Evolutionary conservation across 2,329 filamentous ascomycete genomes (phyloP), one percentile per base, ranked within the genome.

Genomic region (Cytospora chrysosperma): DNA sequence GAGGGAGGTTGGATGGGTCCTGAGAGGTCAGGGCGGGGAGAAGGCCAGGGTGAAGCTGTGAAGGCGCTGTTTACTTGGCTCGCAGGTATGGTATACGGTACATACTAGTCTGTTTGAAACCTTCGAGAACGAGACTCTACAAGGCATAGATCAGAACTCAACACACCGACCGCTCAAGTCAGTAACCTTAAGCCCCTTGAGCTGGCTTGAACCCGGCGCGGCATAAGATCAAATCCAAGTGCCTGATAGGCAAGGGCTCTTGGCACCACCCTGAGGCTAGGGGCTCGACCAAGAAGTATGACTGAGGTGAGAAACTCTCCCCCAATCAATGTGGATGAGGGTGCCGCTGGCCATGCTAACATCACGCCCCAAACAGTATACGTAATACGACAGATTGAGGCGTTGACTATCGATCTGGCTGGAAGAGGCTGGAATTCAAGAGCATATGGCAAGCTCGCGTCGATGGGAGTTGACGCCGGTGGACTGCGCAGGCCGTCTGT

Each of bases 1-100:
- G 66, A 71, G 73, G 52, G 77, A 79, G 62, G 73, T 89, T 32
- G 80, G 77, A 1, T 76, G 77, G 54, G 74, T 87, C 2, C 64
- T 85, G 67, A 70, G 68, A 30, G 79, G 80, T 61, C 79, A 83
- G 64, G 72, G 19, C 13, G 21, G 72, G 32, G 69, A 72, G 53
- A 64, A 69, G 19, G 63, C 37, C 27, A 77, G 75, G 65, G 70
- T 72, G 9, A 82, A 79, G 67, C 67, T 81, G 56, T 81, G 74
- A 71, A 13, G n/a, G n/a, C 8, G n/a, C 21, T 6, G 10, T 24
- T 24, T 24, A 0, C 13, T 47, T 47, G n/a, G n/a, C n/a, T n/a
- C n/a, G n/a, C 43, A n/a, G 43, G 43, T 12, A 21, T 47, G 32
- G 9, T 15, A 15, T 34, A 34, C 4, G 43, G 43, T 47, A 47